Evolutionary conservation across 176 grass and related monocot species (phyloP).

Genomic region (Echinochloa phyllopogon): DNA sequence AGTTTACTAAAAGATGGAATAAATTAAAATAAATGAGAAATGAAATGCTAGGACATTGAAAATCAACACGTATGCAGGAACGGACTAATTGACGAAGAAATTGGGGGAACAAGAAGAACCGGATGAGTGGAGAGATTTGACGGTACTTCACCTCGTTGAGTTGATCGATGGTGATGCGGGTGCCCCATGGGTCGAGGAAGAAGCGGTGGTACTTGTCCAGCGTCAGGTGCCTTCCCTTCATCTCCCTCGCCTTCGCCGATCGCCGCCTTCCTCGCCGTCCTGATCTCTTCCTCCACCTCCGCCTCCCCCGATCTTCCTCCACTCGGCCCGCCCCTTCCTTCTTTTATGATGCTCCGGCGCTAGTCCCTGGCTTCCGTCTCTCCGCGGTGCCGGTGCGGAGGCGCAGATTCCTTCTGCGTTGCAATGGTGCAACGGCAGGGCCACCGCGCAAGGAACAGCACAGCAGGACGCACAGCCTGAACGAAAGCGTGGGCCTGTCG

Average conservation of each 20-base stretch:
- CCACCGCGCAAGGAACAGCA: background rate
- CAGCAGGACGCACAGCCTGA: background rate
- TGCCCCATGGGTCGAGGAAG: conserved; percentile 44
- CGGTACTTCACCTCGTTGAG: conserved; percentile 52
- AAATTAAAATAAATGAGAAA: background rate
- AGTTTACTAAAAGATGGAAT: background rate
- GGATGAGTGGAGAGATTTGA: background rate
- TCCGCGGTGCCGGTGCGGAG: background rate
- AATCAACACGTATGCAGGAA: conserved; percentile 6
- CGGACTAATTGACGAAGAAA: too few species aligned
- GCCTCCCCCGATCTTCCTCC: background rate
- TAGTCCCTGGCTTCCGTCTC: background rate
- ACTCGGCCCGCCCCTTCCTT: background rate
- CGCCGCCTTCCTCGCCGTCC: background rate
- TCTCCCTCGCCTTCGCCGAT: background rate
- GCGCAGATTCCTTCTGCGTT: background rate
- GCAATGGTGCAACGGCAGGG: background rate
- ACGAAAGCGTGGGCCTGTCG: background rate
- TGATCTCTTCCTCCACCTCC: background rate
- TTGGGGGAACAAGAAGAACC: background rate
- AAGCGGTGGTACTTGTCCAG: conserved; percentile 64
- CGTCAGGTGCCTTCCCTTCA: conserved; percentile 29
- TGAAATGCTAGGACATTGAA: background rate
- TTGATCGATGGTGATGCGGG: conserved; percentile 36
- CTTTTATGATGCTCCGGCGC: background rate